phyloP scores from a whole-genome alignment of 2,329 filamentous ascomycete species.

The Nemania sp. region DNA sequence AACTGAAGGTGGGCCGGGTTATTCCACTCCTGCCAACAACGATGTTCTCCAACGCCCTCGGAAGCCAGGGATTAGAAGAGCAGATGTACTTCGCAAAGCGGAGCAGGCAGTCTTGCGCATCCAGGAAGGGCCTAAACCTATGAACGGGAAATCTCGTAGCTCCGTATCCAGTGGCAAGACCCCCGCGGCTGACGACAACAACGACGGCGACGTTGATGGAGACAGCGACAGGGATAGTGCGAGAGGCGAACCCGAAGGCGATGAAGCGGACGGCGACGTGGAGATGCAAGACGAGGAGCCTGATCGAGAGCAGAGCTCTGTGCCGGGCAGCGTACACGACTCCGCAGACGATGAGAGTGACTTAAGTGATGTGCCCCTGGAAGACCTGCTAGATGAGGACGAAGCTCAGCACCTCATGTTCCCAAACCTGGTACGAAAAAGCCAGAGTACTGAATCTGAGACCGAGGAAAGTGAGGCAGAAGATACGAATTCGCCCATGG shows the following conservation, averaged over 20 bases:
- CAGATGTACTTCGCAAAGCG: slow-evolving; percentile 64
- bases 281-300: slow-evolving; percentile 51
- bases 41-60: slow-evolving; percentile 47
- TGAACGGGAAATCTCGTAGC: slow-evolving; percentile 51
- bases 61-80: slow-evolving; percentile 53
- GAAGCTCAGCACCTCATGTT: slow-evolving; percentile 58
- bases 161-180: slow-evolving; percentile 56
- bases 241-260: neutral
- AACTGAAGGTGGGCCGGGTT: slow-evolving; percentile 39
- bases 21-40: slow-evolving; percentile 39
- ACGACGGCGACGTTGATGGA: slow-evolving; percentile 28
- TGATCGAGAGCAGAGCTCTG: slow-evolving; percentile 49
- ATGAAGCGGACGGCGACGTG: slow-evolving; percentile 38
- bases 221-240: neutral
- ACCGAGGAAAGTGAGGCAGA: slow-evolving; percentile 15
- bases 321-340: slow-evolving; percentile 63
- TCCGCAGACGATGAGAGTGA: slow-evolving; percentile 72
- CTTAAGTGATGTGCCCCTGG: slow-evolving; percentile 63
- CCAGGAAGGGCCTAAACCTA: slow-evolving; percentile 52
- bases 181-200: slow-evolving; percentile 41
- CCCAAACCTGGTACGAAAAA: slow-evolving; percentile 48
- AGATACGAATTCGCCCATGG: slow-evolving; percentile 16
- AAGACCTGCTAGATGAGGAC: slow-evolving; percentile 52
- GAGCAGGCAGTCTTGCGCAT: slow-evolving; percentile 59
- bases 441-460: slow-evolving; percentile 19